Evolutionary conservation across 305 asterid species (phyloP).

Genomic region (Euphrasia arctica): DNA sequence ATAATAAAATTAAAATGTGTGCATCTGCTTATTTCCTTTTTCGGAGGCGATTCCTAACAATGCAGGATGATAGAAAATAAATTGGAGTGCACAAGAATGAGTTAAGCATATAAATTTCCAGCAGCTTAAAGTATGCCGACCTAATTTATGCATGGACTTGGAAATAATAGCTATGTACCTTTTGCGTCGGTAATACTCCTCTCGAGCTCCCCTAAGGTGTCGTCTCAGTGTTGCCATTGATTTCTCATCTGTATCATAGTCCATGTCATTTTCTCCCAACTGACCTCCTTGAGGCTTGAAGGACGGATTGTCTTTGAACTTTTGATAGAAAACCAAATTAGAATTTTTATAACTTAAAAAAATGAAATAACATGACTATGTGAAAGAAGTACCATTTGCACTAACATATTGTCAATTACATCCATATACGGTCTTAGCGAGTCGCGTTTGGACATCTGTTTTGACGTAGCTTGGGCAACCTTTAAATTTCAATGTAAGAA

Average conservation of each 20-base stretch:
- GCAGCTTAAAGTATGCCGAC: no score
- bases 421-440: constrained; percentile 90
- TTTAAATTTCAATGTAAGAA: constrained; percentile 35
- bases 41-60: no score
- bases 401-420: constrained; percentile 87
- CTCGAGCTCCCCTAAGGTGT: constrained; percentile 90
- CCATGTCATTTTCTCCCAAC: constrained; percentile 98
- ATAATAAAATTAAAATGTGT: no score
- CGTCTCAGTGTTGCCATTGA: constrained; percentile 98
- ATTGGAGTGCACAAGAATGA: constrained; percentile 9
- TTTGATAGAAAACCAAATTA: constrained; percentile 30
- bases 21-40: no score
- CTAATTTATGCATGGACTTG: constrained; percentile 19
- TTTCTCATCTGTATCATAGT: constrained; percentile 96
- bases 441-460: constrained; percentile 98
- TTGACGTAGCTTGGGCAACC: constrained; percentile 99
- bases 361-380: constrained; percentile 18
- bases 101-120: no score
- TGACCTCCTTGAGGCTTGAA: constrained; percentile 99
- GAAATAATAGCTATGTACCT: constrained; percentile 47
- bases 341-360: constrained; percentile 20
- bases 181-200: constrained; percentile 92
- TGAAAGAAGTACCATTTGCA: constrained; percentile 67
- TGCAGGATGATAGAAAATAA: constrained; percentile 7
- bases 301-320: constrained; percentile 93